Evolutionary conservation across 163 green algal genomes (phyloP), one percentile per base, ranked within the genome.

Genomic region (Scenedesmus sp.): DNA sequence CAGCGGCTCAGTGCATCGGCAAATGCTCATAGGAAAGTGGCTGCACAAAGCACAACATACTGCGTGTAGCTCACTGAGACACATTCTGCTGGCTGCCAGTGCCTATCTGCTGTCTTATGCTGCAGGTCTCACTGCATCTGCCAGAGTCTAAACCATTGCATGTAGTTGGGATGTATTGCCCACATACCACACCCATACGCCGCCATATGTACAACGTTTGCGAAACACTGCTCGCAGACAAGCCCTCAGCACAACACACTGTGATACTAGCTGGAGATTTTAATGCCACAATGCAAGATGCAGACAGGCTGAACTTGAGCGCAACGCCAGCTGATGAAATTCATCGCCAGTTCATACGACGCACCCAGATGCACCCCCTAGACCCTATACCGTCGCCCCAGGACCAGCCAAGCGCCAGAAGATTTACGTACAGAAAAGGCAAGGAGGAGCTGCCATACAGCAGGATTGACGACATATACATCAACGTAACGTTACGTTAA

Each of bases 391-490:
- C 52, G 34, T 46, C 34, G 34, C 0, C 34, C 34, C 34, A 64
- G 59, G 59, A 64, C 8, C 59, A 64, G 59, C 34, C 34, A 46
- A 67, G 15, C 0, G 4, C 20, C 4, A 87, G 82, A 52, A 4
- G 23, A 0, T 57, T 54, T 55, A 87, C 82, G 5, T 87, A 66
- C 82, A 54, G 55, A 4, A 87, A 34, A n/a, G 46, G 20, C 16
- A 87, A 4, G 0, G 52, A 66, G 56, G 55, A 57, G 6, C 55
- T n/a, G 1, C 82, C 55, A 67, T 87, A 59, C 15, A 87, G 82
- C 82, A 87, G 82, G 13, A 87, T 87, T 2, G 82, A 87, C 54
- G 82, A 87, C 10, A 73, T 87, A 52, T 87, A 70, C 55, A 46
- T 67, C 12, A 87, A 87, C 56, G 46, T 87, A 7, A n/a, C n/a